phyloP scores from a whole-genome alignment of 1,284 basidiomycete genomes.

The Irpex sp. region DNA sequence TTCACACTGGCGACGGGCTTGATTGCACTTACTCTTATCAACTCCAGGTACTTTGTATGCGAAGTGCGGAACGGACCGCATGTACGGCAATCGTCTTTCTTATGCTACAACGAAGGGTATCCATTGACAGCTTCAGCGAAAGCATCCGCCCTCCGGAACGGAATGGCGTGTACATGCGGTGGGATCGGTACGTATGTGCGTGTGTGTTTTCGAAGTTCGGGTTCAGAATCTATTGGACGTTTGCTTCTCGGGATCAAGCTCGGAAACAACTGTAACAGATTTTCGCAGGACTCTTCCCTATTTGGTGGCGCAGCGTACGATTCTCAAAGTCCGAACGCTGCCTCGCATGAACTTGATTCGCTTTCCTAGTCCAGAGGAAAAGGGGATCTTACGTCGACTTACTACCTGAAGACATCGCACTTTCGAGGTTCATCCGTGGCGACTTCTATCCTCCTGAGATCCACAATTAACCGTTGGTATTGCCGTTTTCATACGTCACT shows the following conservation, averaged over 20 bases:
- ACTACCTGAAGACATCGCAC: not conserved
- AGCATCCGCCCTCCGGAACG: not conserved
- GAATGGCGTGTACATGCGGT: not conserved
- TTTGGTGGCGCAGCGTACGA: not conserved
- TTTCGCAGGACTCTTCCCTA: not conserved
- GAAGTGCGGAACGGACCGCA: no score
- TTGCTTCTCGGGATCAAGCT: not conserved
- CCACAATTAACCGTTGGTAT: not conserved
- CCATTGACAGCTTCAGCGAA: not conserved
- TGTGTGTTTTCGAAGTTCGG: not conserved
- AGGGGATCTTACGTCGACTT: not conserved
- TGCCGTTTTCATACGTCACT: not conserved
- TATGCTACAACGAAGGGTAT: not conserved
- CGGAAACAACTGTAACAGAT: not conserved
- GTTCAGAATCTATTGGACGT: not conserved
- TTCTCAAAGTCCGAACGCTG: not conserved
- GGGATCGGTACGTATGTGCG: not conserved
- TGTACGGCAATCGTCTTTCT: not conserved
- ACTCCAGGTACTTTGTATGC: no score
- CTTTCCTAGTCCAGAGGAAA: not conserved
- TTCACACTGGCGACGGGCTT: no score
- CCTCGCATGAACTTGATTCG: not conserved
- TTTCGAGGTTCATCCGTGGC: slow-evolving; percentile 7
- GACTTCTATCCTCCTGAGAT: slow-evolving; percentile 1
- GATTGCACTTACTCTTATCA: no score